These are phyloP conservation scores for Nicotiana knightiana DNA, from an alignment of 257 asterid species.

Conservation along the genomic window DNA sequence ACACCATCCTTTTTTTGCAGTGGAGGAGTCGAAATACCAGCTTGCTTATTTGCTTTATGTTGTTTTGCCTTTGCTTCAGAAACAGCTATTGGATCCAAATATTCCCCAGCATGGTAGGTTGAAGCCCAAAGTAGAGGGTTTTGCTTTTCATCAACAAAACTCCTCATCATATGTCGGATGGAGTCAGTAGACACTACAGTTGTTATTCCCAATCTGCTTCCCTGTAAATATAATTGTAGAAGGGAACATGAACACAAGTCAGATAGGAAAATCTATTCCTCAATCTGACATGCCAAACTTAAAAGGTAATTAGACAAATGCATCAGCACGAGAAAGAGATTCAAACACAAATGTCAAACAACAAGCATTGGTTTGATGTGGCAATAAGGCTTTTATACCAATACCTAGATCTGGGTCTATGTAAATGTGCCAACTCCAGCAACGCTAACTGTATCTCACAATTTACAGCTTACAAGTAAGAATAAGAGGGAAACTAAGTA, in stretches of 20 bases:
- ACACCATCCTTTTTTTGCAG: conserved; percentile 26
- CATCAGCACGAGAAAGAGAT: too few relatives aligned
- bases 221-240: conserved; percentile 31
- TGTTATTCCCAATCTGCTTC: conserved; percentile 73
- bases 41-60: conserved; percentile 49
- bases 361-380: neutral
- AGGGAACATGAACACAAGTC: too few relatives aligned
- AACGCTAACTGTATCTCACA: too few relatives aligned
- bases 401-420: neutral
- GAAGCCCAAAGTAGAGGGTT: conserved; percentile 87
- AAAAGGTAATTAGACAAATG: too few relatives aligned
- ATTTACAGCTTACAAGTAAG: neutral
- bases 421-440: neutral
- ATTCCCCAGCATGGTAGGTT: conserved; percentile 79
- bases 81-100: conserved; percentile 70
- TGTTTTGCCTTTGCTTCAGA: conserved; percentile 67
- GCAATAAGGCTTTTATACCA: neutral
- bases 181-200: conserved; percentile 77
- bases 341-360: too few relatives aligned
- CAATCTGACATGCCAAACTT: too few relatives aligned
- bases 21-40: conserved; percentile 32
- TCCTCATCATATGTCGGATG: conserved; percentile 81
- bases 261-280: too few relatives aligned
- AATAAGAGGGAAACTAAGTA: neutral
- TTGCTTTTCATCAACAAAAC: conserved; percentile 66